A percentile compares a stretch with the other conserved stretches of the same genome.
Evolutionary conservation across 2,329 filamentous ascomycete species (phyloP).

Genomic region (Chaetothyriales sp.): DNA sequence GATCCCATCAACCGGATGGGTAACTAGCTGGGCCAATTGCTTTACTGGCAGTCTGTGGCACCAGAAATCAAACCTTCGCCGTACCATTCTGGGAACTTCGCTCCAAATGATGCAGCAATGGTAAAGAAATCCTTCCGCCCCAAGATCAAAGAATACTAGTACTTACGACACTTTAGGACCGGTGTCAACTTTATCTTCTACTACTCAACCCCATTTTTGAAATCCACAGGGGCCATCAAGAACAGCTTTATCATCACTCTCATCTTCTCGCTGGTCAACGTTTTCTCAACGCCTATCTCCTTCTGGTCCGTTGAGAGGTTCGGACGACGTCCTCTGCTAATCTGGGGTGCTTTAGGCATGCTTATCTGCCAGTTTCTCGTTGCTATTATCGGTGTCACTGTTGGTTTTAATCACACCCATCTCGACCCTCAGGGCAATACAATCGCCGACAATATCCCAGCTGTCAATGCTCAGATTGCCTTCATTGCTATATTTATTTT

Average conservation of each 20-base stretch:
- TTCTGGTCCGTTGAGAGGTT: conserved; percentile 76
- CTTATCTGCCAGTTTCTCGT: conserved; percentile 67
- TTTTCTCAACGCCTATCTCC: conserved; percentile 69
- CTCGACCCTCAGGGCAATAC: conserved; percentile 39
- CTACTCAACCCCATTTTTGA: conserved; percentile 68
- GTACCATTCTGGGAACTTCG: conserved; percentile 57
- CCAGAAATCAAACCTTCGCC: conserved; percentile 45
- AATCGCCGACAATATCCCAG: conserved; percentile 33
- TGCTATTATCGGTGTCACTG: conserved; percentile 49
- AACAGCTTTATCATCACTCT: conserved; percentile 74
- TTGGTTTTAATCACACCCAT: conserved; percentile 16
- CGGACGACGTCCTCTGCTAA: conserved; percentile 66
- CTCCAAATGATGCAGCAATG: conserved; percentile 60
- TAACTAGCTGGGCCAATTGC: conserved; percentile 54
- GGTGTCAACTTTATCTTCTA: conserved; percentile 91
- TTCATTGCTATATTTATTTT: conserved; percentile 90
- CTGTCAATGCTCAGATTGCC: conserved; percentile 55
- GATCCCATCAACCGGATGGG: conserved; percentile 52
- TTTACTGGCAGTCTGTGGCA: conserved; percentile 43
- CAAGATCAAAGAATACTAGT: not conserved
- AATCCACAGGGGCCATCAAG: conserved; percentile 58
- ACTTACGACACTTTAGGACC: conserved; percentile 40
- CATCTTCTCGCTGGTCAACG: conserved; percentile 79
- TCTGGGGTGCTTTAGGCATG: conserved; percentile 71
- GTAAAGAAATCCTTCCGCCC: not conserved